A percentile compares a stretch with the other conserved stretches of the same genome.
These are phyloP conservation scores for Larix kaempferi DNA, from an alignment of 75 land plant species.

Conservation along the genomic window DNA sequence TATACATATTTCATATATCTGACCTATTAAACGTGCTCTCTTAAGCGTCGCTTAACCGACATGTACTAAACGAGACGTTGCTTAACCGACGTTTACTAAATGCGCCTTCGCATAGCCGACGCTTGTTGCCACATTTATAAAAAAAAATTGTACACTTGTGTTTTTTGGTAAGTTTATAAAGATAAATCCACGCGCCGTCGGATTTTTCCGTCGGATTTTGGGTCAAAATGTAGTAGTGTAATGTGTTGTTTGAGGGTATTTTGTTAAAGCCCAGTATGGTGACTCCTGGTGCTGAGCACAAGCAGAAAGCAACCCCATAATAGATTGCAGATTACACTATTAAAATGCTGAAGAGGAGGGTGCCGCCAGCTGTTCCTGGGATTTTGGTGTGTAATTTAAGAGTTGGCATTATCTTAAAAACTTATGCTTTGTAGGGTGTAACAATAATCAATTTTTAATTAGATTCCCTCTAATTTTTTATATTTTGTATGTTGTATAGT, in stretches of 20 bases:
- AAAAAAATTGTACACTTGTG: no score
- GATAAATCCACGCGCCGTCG: no score
- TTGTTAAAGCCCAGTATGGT: conserved; percentile 91
- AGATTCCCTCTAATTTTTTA: not conserved
- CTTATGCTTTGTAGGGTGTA: not conserved
- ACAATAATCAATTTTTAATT: not conserved
- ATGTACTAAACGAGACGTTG: no score
- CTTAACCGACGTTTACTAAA: no score
- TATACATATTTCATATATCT: no score
- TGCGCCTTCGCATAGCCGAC: no score
- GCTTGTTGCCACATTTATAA: no score
- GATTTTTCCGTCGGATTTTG: no score
- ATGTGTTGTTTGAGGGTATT: conserved; percentile 79
- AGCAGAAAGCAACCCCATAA: conserved; percentile 72
- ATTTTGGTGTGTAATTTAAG: conserved; percentile 60
- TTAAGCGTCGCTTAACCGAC: no score
- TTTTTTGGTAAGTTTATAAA: no score
- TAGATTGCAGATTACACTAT: conserved; percentile 68
- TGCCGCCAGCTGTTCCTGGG: conserved; percentile 93
- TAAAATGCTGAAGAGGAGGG: conserved; percentile 60
- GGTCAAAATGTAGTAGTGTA: no score
- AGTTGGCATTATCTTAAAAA: not conserved
- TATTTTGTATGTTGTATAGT: conserved; percentile 29
- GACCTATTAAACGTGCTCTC: no score
- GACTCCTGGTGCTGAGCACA: conserved; percentile 77